Percentiles rank a stretch among this genome's conserved stretches.
Conservation (phyloP, 257 asterid genomes). For the Capsicum pubescens region DNA sequence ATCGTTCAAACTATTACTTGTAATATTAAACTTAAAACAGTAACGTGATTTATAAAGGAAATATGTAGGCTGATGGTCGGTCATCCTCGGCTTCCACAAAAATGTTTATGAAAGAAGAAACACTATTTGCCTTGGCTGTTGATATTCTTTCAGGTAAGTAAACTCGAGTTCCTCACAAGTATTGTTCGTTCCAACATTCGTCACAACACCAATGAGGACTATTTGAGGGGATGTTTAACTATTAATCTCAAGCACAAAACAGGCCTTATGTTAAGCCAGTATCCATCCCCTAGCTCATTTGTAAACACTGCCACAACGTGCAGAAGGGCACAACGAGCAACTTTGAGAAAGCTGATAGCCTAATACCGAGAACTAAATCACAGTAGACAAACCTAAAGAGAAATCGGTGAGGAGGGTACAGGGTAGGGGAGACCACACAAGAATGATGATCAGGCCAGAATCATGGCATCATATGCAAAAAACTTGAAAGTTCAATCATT, state of each 20-base stretch:
- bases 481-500: neutral
- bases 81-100: neutral
- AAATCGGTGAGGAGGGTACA: neutral
- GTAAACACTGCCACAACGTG: neutral
- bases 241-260: neutral
- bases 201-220: no score
- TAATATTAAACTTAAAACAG: neutral
- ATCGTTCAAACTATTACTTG: neutral
- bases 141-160: neutral
- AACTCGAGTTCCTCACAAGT: neutral
- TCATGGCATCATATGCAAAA: neutral
- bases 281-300: neutral
- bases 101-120: neutral
- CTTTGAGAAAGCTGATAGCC: neutral
- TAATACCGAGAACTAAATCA: neutral
- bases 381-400: neutral
- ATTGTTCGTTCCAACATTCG: neutral
- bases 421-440: neutral
- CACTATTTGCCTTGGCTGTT: neutral
- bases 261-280: neutral
- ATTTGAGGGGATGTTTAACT: neutral
- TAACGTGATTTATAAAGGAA: neutral
- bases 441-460: neutral
- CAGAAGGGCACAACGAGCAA: neutral
- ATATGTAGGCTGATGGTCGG: neutral